Conservation (phyloP, 345 rosid species). For the Crucihimalaya himalaica region DNA sequence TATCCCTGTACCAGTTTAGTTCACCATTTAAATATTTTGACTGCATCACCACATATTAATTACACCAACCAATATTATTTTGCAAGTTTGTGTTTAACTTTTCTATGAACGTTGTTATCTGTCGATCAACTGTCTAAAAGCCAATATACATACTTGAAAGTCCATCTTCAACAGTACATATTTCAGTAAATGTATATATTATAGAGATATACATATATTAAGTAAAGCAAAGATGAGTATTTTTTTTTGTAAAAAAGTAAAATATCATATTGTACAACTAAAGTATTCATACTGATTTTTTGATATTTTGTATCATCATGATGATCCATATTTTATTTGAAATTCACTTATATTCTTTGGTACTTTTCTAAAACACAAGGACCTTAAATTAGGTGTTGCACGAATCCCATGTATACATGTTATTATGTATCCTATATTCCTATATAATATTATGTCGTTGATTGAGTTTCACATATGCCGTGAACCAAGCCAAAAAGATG, state of each 20-base stretch:
- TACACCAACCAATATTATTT: background rate
- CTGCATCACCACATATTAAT: background rate
- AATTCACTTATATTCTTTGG: background rate
- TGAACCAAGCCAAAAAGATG: slow-evolving; percentile 9
- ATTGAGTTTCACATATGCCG: slow-evolving; percentile 9
- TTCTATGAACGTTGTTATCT: no score
- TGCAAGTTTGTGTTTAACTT: background rate
- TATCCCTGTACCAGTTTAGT: background rate
- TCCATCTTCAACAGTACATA: background rate
- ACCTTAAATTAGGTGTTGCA: background rate
- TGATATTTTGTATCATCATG: no score
- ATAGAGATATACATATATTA: no score
- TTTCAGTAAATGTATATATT: background rate
- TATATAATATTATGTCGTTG: slow-evolving; percentile 1
- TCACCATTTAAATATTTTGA: background rate
- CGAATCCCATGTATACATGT: background rate
- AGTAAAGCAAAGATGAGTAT: no score
- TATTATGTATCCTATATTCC: no score
- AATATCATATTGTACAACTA: background rate
- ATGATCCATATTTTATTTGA: background rate
- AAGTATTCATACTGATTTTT: no score
- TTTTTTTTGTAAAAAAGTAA: no score
- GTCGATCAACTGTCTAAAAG: no score
- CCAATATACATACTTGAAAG: no score
- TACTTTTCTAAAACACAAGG: background rate